Evolutionary conservation across 129 eudicot genomes (phyloP), one percentile per base, ranked within the genome.

Genomic region (Gnaphalium uliginosum): DNA sequence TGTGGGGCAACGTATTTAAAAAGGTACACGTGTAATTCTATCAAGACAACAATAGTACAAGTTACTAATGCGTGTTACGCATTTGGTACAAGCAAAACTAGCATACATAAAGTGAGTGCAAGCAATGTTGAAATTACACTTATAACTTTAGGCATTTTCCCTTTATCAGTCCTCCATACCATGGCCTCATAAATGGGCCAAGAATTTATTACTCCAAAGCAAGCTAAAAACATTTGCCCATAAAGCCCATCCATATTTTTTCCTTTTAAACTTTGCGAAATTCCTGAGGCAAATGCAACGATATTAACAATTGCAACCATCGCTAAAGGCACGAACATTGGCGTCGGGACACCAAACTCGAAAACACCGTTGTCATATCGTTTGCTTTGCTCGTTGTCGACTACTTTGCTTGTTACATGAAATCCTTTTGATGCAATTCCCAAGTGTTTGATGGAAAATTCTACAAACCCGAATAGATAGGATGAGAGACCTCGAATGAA

Each of bases 101-200:
- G 8, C 71, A 18, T 74, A 78, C 79, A 83, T 33, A 85, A 75
- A 61, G 64, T 33, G 24, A 69, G 74, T 9, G 82, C 87, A 15
- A 89, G 17, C 43, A 79, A 63, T 21, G 76, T 69, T 0, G 96
- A 83, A 74, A 87, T 72, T 19, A 85, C 39, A 22, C 81, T 85
- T 30, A 69, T 74, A 84, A 66, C 84, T 17, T 72, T 72, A 18
- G 92, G 97, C 85, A 92, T 84, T 69, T 79, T 88, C 35, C 97
- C 97, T 58, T 71, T 75, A 51, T 88, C 97, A 4, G 66, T 77
- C 80, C 96, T 87, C 81, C 85, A 80, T 5, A 83, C 54, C 90
- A 92, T 85, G 32, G 96, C 97, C 80, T 89, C 85, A 85, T 92
- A 92, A 60, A 92, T 66, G 65, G 97, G 97, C 85, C 77, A 85